These are phyloP conservation scores for Tolypocladium guangdongense DNA, from an alignment of 2,329 filamentous ascomycete genomes.

Conservation along the genomic window DNA sequence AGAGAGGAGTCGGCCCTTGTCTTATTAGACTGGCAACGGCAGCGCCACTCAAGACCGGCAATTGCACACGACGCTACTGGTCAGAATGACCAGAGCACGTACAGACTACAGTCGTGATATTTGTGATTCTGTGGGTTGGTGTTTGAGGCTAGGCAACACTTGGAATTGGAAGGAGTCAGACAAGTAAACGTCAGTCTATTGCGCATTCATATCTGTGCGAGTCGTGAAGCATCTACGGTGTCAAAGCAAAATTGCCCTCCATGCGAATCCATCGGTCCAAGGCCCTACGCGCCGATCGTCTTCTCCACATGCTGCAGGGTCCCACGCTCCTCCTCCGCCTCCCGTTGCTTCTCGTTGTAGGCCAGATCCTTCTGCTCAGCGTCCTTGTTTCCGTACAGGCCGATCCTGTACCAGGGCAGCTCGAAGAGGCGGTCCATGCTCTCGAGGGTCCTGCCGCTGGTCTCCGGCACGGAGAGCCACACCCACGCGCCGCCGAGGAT, in stretches of 20 bases:
- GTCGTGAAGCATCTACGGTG: neutral
- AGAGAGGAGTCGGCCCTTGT: neutral
- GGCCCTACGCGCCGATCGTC: slow-evolving; percentile 5
- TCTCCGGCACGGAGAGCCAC: slow-evolving; percentile 64
- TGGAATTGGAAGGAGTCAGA: too few relatives aligned
- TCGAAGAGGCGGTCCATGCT: slow-evolving; percentile 63
- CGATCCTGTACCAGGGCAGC: slow-evolving; percentile 66
- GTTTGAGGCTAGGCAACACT: neutral
- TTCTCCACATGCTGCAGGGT: slow-evolving; percentile 25
- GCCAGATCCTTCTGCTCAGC: slow-evolving; percentile 35
- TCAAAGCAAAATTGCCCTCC: neutral
- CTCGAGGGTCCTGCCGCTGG: slow-evolving; percentile 53
- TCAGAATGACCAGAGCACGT: neutral
- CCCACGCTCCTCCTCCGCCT: slow-evolving; percentile 19
- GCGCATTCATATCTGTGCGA: neutral
- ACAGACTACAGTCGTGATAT: too few relatives aligned
- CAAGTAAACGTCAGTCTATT: neutral
- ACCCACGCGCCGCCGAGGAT: slow-evolving; percentile 59
- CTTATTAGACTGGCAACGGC: neutral
- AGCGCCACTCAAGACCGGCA: neutral
- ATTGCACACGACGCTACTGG: neutral
- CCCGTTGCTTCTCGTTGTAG: slow-evolving; percentile 32
- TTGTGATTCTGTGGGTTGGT: neutral
- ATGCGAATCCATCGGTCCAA: neutral
- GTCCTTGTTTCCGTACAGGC: slow-evolving; percentile 41